Base-by-base conservation (phyloP, 192 early-diverging fungal species). In the Dissophora ornata region DNA sequence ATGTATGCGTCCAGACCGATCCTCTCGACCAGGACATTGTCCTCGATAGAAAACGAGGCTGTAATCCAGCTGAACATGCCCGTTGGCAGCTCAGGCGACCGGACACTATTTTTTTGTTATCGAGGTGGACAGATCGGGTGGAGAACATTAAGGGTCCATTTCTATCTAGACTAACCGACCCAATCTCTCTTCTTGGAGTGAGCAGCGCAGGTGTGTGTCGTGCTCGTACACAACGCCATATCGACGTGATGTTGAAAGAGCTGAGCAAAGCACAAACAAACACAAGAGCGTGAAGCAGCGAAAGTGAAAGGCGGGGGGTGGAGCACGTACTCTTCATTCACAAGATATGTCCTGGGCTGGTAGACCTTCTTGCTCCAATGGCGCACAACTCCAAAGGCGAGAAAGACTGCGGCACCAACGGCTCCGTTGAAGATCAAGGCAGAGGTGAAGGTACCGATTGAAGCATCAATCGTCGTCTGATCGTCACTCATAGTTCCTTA, bases 1-100 rank as follows among this genome's bases (percentile, higher is more conserved):
- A 94, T 91, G 67, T 89, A 97, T 1, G 90, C 83, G 71, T 96
- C 94, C 12, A 93, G 82, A 0, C 92, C 90, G 24, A 85, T 84
- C 6, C 83, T 80, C 18, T 63, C 42, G 41, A 91, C 85, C 12
- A 92, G 73, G 3, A 77, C 73, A 21, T 77, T 77, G 51, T 92
- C 88, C 2, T 81, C 57, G 22, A 82, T 73, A 1, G 52, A 64
- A 8, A 92, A 67, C 0, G 85, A 61, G 0, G 87, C 70, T 0
- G 71, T 62, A 24, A 94, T 81, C 92, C 92, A 94, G 10, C 67
- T 59, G 44, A 92, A 80, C 19, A 82, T 11, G 0, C 89, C 87
- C 2, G 22, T 48, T 29, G 85, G 81, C 9, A 86, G 57, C 18
- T 82, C 80, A 21, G 83, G 81, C 0, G 90, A 87, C 44, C 87